Evolutionary conservation across 148 eudicot genomes (phyloP), one percentile per base, ranked within the genome.

Genomic region (Chenopodium album): DNA sequence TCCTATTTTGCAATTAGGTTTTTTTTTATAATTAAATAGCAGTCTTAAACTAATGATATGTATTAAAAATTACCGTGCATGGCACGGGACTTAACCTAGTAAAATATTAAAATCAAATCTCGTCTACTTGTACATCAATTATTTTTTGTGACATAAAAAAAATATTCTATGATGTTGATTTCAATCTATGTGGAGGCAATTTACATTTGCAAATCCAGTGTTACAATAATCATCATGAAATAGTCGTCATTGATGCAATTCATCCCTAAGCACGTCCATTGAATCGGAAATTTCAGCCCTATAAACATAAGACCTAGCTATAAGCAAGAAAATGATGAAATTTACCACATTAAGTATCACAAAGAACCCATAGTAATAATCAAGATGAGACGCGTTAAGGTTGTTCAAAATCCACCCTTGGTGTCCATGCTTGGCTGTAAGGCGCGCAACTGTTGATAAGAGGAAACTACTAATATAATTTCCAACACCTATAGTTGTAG

Each of bases 321-420:
- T 77, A 11, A 89, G 41, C 70, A 94, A 32, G 73, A 92, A 94
- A 81, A 91, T 75, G 37, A 87, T 59, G 56, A 92, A 87, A 66
- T 94, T 94, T 46, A 91, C 81, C 5, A 87, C 76, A 85, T 90
- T 94, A 48, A 94, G 85, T 0, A 89, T 60, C 0, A 87, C 87
- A 7, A 92, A 88, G 41, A 94, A 92, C 7, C 85, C 94, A n/a
- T 88, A 94, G 76, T 92, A 94, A 60, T 90, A 91, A 82, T 94
- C 98, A 12, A 94, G 90, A 82, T 84, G 95, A 12, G 98, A 94
- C 9, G 86, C 87, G 46, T 94, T 94, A 34, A 94, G 91, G 89
- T 92, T 94, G 83, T 94, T 91, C 84, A 85, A 74, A 37, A 92
- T 86, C 98, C 98, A 94, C 5, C 96, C 94, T 17, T 84, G 44